Conservation (phyloP, 805 yeast species). For the Pichia paraexigua region DNA sequence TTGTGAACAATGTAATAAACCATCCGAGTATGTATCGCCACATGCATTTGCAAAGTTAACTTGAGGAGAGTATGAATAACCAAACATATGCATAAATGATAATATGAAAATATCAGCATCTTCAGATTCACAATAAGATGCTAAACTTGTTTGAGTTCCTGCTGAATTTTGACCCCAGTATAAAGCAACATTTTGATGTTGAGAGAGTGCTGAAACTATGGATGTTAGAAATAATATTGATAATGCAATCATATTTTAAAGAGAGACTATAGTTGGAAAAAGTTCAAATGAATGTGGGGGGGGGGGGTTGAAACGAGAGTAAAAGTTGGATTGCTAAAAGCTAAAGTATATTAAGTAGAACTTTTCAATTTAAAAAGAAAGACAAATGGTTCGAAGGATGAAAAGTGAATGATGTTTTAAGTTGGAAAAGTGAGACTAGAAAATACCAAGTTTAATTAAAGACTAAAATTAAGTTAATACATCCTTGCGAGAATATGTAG, state of each 20-base stretch:
- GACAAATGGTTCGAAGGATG: background rate
- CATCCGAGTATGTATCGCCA: slow-evolving; percentile 32
- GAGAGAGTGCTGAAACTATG: slow-evolving; percentile 8
- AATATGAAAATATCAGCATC: slow-evolving; percentile 65
- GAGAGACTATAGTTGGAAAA: slow-evolving; percentile 4
- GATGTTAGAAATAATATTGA: slow-evolving; percentile 3
- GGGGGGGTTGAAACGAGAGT: background rate
- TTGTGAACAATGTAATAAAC: slow-evolving; percentile 33
- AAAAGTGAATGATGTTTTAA: too few species aligned
- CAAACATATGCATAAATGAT: slow-evolving; percentile 62
- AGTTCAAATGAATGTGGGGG: too few species aligned
- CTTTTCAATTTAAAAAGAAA: background rate
- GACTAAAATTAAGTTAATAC: too few species aligned
- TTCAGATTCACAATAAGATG: slow-evolving; percentile 57
- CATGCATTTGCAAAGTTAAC: slow-evolving; percentile 54
- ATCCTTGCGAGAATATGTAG: background rate
- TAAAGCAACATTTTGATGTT: slow-evolving; percentile 49
- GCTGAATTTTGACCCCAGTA: slow-evolving; percentile 89
- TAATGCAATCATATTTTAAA: slow-evolving; percentile 1
- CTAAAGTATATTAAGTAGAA: too few species aligned
- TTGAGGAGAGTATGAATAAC: slow-evolving; percentile 31
- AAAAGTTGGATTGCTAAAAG: background rate
- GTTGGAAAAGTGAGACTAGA: too few species aligned
- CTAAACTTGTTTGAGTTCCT: slow-evolving; percentile 43
- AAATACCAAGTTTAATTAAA: too few species aligned